Evolutionary conservation across 2,329 filamentous ascomycete genomes (phyloP).

Genomic region (Penicillium sp.): DNA sequence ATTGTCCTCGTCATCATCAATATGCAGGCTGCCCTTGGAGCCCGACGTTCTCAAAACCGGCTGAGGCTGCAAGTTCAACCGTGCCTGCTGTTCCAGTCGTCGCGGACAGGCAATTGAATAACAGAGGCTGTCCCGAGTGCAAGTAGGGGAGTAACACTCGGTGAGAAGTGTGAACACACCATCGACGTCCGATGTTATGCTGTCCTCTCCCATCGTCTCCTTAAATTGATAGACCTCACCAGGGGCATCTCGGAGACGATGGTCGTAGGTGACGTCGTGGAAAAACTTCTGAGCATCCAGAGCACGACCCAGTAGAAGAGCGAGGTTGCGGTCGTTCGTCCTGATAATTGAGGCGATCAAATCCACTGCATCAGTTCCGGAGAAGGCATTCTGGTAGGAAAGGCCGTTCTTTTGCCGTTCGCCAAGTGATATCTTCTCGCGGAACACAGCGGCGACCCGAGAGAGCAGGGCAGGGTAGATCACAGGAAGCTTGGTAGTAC

Average conservation of each 20-base stretch:
- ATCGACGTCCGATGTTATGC: slow-evolving; percentile 69
- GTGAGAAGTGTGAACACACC: slow-evolving; percentile 94
- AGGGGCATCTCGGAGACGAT: slow-evolving; percentile 86
- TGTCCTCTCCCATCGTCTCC: slow-evolving; percentile 78
- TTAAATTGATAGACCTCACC: slow-evolving; percentile 96
- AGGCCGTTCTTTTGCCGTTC: slow-evolving; percentile 95
- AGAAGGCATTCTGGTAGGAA: slow-evolving; percentile 96
- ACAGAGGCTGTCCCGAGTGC: slow-evolving; percentile 88
- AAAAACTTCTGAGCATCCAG: slow-evolving; percentile 98
- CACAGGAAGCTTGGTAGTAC: slow-evolving; percentile 59
- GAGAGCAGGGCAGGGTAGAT: slow-evolving; percentile 93
- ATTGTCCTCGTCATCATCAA: slow-evolving; percentile 70
- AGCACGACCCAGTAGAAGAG: slow-evolving; percentile 81
- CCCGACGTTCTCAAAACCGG: slow-evolving; percentile 73
- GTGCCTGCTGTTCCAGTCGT: slow-evolving; percentile 87
- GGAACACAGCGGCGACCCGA: slow-evolving; percentile 87
- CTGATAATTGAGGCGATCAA: slow-evolving; percentile 94
- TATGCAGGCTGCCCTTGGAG: slow-evolving; percentile 66
- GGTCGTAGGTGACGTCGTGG: slow-evolving; percentile 97
- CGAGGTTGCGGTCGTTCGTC: slow-evolving; percentile 91
- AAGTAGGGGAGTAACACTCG: slow-evolving; percentile 97
- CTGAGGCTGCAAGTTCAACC: slow-evolving; percentile 87
- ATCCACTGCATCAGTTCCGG: slow-evolving; percentile 91
- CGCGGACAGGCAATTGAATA: slow-evolving; percentile 97
- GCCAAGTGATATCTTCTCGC: slow-evolving; percentile 76